Evolutionary conservation across 2,329 filamentous ascomycete species (phyloP).

Genomic region (Chaetomiaceae sp.): DNA sequence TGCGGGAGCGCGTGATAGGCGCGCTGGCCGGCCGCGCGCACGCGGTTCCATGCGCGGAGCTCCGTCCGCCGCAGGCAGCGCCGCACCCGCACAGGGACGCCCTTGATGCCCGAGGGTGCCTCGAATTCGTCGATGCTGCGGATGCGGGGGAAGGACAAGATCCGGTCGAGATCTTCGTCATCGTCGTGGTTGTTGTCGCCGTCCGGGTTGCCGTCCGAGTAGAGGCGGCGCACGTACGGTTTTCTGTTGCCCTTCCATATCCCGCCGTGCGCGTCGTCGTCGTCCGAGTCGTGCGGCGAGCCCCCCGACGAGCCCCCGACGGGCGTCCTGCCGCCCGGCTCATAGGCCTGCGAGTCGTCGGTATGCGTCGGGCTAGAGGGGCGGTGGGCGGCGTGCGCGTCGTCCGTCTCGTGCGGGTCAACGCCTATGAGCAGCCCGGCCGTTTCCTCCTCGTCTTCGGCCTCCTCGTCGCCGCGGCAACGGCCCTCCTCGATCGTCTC

Average conservation of each 20-base stretch:
- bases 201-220: too few relatives aligned
- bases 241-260: conserved; percentile 13
- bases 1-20: conserved; percentile 36
- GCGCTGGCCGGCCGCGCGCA: conserved; percentile 20
- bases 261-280: conserved; percentile 36
- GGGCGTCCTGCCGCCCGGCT: conserved; percentile 52
- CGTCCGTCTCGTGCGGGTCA: conserved; percentile 35
- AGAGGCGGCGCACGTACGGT: conserved; percentile 23
- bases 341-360: conserved; percentile 44
- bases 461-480: conserved; percentile 41
- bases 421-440: conserved; percentile 40
- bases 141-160: conserved; percentile 58
- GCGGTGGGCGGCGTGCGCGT: conserved; percentile 24
- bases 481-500: conserved; percentile 52
- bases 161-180: conserved; percentile 42
- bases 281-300: conserved; percentile 44
- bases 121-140: conserved; percentile 38
- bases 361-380: conserved; percentile 28
- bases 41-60: conserved; percentile 16
- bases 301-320: conserved; percentile 44
- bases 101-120: conserved; percentile 36
- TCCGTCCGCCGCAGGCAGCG: conserved; percentile 28
- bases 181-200: conserved; percentile 7
- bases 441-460: conserved; percentile 38
- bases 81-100: conserved; percentile 34